Evolutionary conservation across 306 rosid species (phyloP).

Genomic region (Gillenia trifoliata): DNA sequence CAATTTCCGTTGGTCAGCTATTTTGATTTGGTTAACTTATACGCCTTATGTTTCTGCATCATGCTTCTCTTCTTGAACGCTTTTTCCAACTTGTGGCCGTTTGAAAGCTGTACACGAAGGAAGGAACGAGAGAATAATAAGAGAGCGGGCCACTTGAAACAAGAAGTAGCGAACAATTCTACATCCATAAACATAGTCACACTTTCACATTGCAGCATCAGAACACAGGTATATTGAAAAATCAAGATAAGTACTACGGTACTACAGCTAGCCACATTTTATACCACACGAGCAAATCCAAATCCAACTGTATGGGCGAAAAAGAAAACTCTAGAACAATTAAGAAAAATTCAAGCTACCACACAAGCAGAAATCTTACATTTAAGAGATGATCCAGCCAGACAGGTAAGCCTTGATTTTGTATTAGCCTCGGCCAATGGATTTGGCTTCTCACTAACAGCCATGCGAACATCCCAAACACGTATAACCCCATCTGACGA

Average conservation of each 20-base stretch:
- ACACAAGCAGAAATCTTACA: slow-evolving; percentile 39
- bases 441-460: slow-evolving; percentile 48
- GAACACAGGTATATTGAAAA: neutral
- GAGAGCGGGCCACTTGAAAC: neutral
- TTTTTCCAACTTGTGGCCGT: slow-evolving; percentile 24
- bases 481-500: slow-evolving; percentile 85
- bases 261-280: neutral
- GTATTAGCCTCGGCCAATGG: slow-evolving; percentile 82
- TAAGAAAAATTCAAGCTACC: neutral
- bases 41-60: slow-evolving; percentile 27
- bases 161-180: neutral
- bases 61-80: slow-evolving; percentile 15
- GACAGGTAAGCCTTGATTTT: slow-evolving; percentile 77
- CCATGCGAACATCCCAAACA: slow-evolving; percentile 94
- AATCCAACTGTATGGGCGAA: neutral
- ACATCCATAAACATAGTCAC: neutral
- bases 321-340: neutral
- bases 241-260: neutral
- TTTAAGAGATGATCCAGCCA: slow-evolving; percentile 76
- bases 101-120: slow-evolving; percentile 28
- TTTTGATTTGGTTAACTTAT: slow-evolving; percentile 4
- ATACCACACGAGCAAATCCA: neutral
- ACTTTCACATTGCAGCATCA: neutral
- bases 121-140: slow-evolving; percentile 3
- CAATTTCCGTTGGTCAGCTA: slow-evolving; percentile 2